phyloP scores from a whole-genome alignment of 108 stramenopile genomes.

The Hondaea fermentalgiana region DNA sequence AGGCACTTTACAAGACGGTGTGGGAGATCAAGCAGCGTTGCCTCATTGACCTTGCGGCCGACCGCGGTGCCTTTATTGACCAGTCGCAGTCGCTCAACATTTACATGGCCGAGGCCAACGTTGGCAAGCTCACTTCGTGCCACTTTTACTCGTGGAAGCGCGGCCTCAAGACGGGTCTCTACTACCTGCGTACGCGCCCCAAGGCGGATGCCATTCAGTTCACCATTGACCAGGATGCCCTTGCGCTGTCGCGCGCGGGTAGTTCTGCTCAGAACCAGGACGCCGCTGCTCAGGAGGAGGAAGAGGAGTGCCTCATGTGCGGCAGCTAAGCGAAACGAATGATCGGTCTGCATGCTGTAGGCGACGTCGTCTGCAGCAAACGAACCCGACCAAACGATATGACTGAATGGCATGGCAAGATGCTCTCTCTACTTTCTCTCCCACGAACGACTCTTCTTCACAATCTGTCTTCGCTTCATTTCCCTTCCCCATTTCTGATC shows the following conservation, averaged over 20 bases:
- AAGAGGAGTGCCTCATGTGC: slow-evolving; percentile 30
- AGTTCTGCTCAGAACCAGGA: not conserved
- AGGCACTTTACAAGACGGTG: slow-evolving; percentile 96
- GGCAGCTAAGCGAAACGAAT: not conserved
- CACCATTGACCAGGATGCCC: slow-evolving; percentile 86
- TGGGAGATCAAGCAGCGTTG: slow-evolving; percentile 93
- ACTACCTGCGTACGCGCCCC: slow-evolving; percentile 94
- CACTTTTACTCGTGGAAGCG: slow-evolving; percentile 98
- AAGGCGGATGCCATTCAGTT: slow-evolving; percentile 98
- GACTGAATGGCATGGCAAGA: no score
- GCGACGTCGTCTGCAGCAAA: no score
- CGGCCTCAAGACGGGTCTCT: slow-evolving; percentile 98
- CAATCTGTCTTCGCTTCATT: no score
- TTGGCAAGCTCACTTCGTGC: slow-evolving; percentile 83
- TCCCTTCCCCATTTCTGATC: no score
- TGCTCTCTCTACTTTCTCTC: no score
- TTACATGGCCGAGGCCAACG: slow-evolving; percentile 91
- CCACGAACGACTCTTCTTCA: no score
- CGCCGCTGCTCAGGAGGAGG: not conserved
- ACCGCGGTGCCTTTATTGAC: slow-evolving; percentile 95
- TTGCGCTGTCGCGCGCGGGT: slow-evolving; percentile 36
- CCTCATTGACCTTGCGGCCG: slow-evolving; percentile 96
- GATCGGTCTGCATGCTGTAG: no score
- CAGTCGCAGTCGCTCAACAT: slow-evolving; percentile 97
- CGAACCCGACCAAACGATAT: no score